These are phyloP conservation scores for Dipteronia sinensis DNA, from an alignment of 345 rosid genomes.

Conservation along the genomic window DNA sequence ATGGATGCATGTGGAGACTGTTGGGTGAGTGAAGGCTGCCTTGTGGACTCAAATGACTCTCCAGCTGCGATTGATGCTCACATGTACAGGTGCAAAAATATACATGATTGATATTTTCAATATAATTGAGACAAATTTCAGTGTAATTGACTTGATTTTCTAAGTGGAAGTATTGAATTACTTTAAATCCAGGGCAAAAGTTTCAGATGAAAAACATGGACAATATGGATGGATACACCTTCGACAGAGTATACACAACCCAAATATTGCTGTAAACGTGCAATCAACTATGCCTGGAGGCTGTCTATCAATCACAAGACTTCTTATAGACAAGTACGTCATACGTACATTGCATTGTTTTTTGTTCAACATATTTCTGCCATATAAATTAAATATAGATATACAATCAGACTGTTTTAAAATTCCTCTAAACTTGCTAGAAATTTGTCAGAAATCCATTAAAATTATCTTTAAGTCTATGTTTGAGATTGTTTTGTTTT, in stretches of 20 bases:
- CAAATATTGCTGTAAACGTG: conserved; percentile 79
- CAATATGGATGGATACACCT: conserved; percentile 79
- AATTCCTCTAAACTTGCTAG: not conserved
- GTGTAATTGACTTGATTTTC: not conserved
- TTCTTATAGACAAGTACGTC: conserved; percentile 56
- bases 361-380: not conserved
- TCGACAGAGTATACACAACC: conserved; percentile 94
- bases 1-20: conserved; percentile 88
- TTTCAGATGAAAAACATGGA: conserved; percentile 54
- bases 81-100: conserved; percentile 72
- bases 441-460: too few relatives aligned
- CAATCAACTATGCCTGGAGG: conserved; percentile 72
- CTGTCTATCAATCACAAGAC: conserved; percentile 54
- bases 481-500: too few relatives aligned
- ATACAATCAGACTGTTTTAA: too few relatives aligned
- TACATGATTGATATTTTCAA: not conserved
- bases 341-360: not conserved
- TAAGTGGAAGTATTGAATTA: not conserved
- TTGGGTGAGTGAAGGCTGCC: conserved; percentile 94
- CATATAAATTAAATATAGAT: too few relatives aligned
- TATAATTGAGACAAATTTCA: not conserved
- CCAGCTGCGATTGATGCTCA: conserved; percentile 81
- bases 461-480: too few relatives aligned
- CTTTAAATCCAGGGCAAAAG: conserved; percentile 55
- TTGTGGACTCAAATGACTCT: conserved; percentile 70